Base-by-base conservation (phyloP, 768 basidiomycete species). In the Lentinula guzmanii region DNA sequence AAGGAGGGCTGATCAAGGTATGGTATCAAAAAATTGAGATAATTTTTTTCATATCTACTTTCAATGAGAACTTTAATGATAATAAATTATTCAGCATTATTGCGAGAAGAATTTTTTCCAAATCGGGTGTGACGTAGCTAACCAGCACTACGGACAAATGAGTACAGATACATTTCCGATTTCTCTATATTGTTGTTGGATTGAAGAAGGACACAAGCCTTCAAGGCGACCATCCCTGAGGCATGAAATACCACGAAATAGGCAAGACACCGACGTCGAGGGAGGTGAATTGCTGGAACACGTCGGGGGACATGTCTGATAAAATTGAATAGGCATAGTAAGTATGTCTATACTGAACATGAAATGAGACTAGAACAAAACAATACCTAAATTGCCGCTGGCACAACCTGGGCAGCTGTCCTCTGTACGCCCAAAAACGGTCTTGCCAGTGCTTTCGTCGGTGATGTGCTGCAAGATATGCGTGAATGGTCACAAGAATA, bases 331-430 rank as follows among this genome's bases (percentile, higher is more conserved):
- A 18, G 24, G 41, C 5, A 1, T 13, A 34, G n/a, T 34, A 31
- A 58, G 16, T 24, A 24, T 24, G 24, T 24, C 24, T 24, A 24
- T 24, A 24, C 24, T 24, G 24, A 24, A 24, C 7, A 21, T 21
- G 33, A 15, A 11, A 11, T 15, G 21, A 21, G 21, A 21, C 16
- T 42, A n/a, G 42, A 15, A 66, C 59, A 24, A 55, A 39, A 11
- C 16, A 7, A 31, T 50, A 61, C 61, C 61, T 35, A 61, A 41
- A 56, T 61, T 62, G 11, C 64, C 50, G 33, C 41, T 39, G 24
- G 24, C 18, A 13, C 45, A 34, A 31, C 41, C 11, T 9, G 52
- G 61, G 53, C 53, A 54, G 18, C 59, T 60, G 11, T 60, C 59
- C 18, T 34, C 48, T 42, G 59, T 60, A 52, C 31, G 33, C 5